phyloP scores from a whole-genome alignment of 495 filamentous ascomycete genomes.

The Penicillium atrosanguineum region DNA sequence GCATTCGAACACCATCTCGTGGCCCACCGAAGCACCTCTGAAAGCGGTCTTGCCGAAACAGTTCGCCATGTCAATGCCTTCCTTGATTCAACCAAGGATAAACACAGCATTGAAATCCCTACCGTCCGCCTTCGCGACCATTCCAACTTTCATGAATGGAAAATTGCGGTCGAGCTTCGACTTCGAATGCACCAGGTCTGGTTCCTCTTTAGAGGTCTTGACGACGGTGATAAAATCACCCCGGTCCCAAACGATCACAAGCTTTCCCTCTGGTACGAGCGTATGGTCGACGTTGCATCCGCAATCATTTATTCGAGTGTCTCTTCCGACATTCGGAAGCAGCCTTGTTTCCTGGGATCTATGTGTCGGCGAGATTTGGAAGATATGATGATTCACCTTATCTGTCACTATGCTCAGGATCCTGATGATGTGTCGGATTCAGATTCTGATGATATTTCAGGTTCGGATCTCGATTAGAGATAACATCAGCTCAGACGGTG shows the following conservation, averaged over 20 bases:
- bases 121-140: not conserved
- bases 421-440: no score
- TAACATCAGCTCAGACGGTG: no score
- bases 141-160: not conserved
- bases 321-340: slow-evolving; percentile 3
- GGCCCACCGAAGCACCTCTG: no score
- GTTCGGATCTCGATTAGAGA: not conserved
- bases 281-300: slow-evolving; percentile 8
- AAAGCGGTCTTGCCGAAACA: no score
- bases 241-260: not conserved
- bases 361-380: not conserved
- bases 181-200: slow-evolving; percentile 16
- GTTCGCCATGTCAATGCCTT: slow-evolving; percentile 8
- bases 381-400: not conserved
- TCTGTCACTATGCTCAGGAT: not conserved
- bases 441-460: not conserved
- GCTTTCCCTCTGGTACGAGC: slow-evolving; percentile 6
- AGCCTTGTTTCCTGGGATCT: not conserved
- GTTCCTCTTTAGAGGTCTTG: not conserved
- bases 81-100: slow-evolving; percentile 4
- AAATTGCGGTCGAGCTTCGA: not conserved
- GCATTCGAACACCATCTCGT: no score
- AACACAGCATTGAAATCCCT: slow-evolving; percentile 7
- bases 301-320: slow-evolving; percentile 9
- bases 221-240: no score